phyloP scores from a whole-genome alignment of 345 rosid species.

The Durio zibethinus region DNA sequence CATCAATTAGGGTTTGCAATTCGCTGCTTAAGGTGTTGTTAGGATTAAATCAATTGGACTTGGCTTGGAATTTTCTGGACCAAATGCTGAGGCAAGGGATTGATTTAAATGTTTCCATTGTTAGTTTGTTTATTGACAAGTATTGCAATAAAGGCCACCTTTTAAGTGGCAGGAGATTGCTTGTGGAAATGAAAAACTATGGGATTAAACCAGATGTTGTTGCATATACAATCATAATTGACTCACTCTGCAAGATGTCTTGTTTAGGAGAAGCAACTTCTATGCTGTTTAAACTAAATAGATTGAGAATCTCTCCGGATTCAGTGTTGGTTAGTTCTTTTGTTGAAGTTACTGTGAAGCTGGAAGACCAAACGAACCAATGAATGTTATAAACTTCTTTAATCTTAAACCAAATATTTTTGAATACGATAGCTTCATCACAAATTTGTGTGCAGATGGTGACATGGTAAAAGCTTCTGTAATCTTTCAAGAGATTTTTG shows the following conservation, averaged over 20 bases:
- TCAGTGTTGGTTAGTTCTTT: constrained; percentile 43
- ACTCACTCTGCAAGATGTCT: constrained; percentile 40
- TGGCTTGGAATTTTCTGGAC: constrained; percentile 41
- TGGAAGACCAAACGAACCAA: constrained; percentile 39
- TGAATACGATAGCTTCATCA: constrained; percentile 48
- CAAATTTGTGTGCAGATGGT: constrained; percentile 34
- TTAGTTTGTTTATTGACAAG: constrained; percentile 36
- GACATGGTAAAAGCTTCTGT: constrained; percentile 42
- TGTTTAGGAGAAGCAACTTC: constrained; percentile 40
- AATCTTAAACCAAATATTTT: constrained; percentile 40
- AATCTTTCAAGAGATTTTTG: constrained; percentile 39
- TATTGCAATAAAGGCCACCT: constrained; percentile 37
- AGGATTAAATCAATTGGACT: constrained; percentile 22
- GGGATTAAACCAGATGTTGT: constrained; percentile 44
- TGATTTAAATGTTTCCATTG: constrained; percentile 29
- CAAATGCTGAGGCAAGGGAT: constrained; percentile 38
- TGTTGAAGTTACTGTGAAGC: constrained; percentile 40
- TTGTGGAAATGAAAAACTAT: constrained; percentile 38
- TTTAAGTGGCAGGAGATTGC: constrained; percentile 39
- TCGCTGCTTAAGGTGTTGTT: constrained; percentile 34
- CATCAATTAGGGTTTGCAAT: constrained; percentile 41
- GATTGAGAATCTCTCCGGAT: constrained; percentile 39
- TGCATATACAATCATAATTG: constrained; percentile 37
- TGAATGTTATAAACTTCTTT: constrained; percentile 34
- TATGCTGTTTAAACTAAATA: constrained; percentile 35